Evolutionary conservation across 805 yeast species (phyloP), one percentile per base, ranked within the genome.

Genomic region (Wickerhamomyces bisporus): DNA sequence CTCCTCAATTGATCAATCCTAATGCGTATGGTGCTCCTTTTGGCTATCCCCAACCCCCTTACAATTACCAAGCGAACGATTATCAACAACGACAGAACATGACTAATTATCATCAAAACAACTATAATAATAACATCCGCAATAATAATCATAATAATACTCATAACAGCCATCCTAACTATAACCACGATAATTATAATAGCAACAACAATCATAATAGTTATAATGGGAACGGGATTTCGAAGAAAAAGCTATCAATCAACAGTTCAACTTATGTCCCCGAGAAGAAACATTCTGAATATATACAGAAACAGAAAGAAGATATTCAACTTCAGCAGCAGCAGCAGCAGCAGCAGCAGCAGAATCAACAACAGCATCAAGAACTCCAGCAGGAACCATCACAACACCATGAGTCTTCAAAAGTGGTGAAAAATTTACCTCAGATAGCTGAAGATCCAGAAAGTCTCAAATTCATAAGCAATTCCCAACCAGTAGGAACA

Each of bases 181-280:
- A 21, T 10, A 7, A 21, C 24, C 7, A 10, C 35, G 11, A 11
- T 25, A 26, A 21, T 27, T 24, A 16, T 32, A n/a, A 11, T 39
- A 23, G 6, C 28, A 20, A 11, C 41, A 34, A 17, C 37, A 7
- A 21, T 10, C 7, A 10, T 33, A 13, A 11, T 25, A 26, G 17
- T 27, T 24, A 16, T 32, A n/a, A 11, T 39, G 18, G 6, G 25
- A 20, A 11, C 41, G n/a, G n/a, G n/a, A 34, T 14, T 34, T 21
- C 24, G 10, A 21, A 21, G 24, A 21, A 21, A 10, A 21, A 21
- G 24, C 10, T 21, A 10, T 21, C 24, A 21, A 21, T 21, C 24
- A 21, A 21, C 7, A 21, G 24, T 21, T 21, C 24, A 21, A 21
- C 24, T 7, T 21, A 21, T 21, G 24, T 21, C 10, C 24, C 24